phyloP scores from a whole-genome alignment of 768 basidiomycete genomes.

The Neoboletus subvelutipes region DNA sequence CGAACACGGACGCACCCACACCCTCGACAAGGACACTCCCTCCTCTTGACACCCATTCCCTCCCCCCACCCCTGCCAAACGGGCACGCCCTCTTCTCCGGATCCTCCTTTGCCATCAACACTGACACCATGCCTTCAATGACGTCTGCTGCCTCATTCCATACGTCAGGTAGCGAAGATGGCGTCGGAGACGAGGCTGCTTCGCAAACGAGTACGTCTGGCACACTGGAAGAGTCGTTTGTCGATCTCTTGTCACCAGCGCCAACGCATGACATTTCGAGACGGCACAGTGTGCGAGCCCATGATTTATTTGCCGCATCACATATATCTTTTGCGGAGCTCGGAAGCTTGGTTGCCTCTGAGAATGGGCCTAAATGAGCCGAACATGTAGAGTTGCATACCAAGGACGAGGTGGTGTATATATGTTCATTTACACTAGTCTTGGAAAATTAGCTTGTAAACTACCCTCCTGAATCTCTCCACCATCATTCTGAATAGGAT shows the following conservation, averaged over 20 bases:
- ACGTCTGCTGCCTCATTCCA: not conserved
- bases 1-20: not conserved
- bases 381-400: too few species aligned
- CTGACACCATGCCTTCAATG: not conserved
- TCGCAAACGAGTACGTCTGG: not conserved
- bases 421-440: not conserved
- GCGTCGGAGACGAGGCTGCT: not conserved
- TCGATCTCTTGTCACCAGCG: constrained; percentile 22
- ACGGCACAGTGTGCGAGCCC: constrained; percentile 22
- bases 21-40: not conserved
- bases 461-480: not conserved
- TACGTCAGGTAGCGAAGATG: not conserved
- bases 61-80: constrained; percentile 9
- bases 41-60: constrained; percentile 7
- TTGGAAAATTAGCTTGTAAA: not conserved
- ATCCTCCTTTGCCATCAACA: not conserved
- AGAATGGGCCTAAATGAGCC: not conserved
- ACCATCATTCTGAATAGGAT: not conserved
- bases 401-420: not conserved
- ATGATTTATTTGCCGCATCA: constrained; percentile 26
- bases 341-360: constrained; percentile 22
- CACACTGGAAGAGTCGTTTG: constrained; percentile 13
- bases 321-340: constrained; percentile 30
- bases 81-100: constrained; percentile 3
- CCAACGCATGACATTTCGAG: constrained; percentile 7